phyloP scores from a whole-genome alignment of 345 rosid genomes.

The Syzygium grande region DNA sequence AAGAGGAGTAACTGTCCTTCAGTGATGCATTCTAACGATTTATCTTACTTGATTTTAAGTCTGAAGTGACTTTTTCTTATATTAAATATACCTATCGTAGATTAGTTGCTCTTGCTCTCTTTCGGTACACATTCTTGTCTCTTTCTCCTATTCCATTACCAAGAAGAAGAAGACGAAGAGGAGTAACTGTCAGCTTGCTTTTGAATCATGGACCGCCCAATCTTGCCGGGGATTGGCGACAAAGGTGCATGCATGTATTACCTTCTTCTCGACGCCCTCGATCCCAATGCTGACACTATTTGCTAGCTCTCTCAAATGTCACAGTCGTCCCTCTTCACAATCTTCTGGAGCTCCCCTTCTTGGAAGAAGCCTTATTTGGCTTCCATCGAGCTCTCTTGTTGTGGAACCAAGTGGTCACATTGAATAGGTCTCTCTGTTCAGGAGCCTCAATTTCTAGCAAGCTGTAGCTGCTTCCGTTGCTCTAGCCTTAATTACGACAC shows the following conservation, averaged over 20 bases:
- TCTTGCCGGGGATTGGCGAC: not conserved
- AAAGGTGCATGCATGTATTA: not conserved
- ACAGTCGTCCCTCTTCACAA: not conserved
- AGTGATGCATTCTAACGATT: not conserved
- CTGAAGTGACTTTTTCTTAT: not conserved
- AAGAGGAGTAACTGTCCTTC: too few species aligned
- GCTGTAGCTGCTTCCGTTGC: not conserved
- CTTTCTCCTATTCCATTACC: not conserved
- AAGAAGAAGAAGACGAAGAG: not conserved
- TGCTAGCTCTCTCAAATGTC: not conserved
- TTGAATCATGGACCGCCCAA: not conserved
- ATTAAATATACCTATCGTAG: not conserved
- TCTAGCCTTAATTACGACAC: not conserved
- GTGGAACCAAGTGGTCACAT: not conserved
- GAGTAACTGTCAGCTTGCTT: not conserved
- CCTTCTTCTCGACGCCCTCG: not conserved
- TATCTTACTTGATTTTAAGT: not conserved
- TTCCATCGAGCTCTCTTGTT: not conserved
- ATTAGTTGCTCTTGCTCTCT: not conserved
- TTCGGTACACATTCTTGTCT: not conserved
- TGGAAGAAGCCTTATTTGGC: not conserved
- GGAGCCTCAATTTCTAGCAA: not conserved
- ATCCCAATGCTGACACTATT: not conserved
- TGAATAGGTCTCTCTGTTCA: not conserved
- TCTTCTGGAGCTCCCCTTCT: not conserved